Base-by-base conservation (phyloP, 176 grass and related monocot genomes). In the Paspalum vaginatum region DNA sequence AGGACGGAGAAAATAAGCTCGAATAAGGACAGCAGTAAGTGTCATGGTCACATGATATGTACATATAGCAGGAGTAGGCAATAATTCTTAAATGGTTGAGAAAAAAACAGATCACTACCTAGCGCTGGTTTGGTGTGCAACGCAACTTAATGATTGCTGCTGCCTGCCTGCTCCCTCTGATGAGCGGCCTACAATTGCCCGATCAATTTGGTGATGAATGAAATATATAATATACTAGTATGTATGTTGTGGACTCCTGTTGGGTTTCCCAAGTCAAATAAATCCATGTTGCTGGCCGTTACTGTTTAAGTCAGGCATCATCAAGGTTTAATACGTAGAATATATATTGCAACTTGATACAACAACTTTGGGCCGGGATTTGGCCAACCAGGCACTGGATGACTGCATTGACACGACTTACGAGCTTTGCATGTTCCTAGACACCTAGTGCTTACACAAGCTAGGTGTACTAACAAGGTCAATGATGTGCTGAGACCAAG, bases 11-110 rank as follows among this genome's bases (percentile, higher is more conserved):
- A 79, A 62, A 64, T 37, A 69, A 62, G 32, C 38, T 61, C 71
- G 21, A 68, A 81, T 70, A 89, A 76, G 40, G 69, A 85, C 72
- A 80, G 61, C 41, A 50, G 75, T 80, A 91, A 84, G 70, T 84
- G 84, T 80, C 84, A 72, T 20, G 48, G 72, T 89, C 77, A 76
- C 16, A 61, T 21, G 21, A 37, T 24, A 52, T 73, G 80, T 43
- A 86, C 50, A 79, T 75, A 90, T 64, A 68, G 79, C 68, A n/a
- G 25, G 47, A 43, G 38, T 67, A 51, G 45, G 70, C 55, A 80
- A 59, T 61, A 40, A 27, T 56, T 84, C 57, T 76, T 50, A 21
- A 81, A 71, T 81, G 22, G 41, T 84, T 80, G 53, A 61, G 38
- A 63, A 64, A 83, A 59, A 71, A 44, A 42, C 47, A 67, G 62